Evolutionary conservation across 2,329 filamentous ascomycete species (phyloP).

Genomic region (Clarireedia hainanense): DNA sequence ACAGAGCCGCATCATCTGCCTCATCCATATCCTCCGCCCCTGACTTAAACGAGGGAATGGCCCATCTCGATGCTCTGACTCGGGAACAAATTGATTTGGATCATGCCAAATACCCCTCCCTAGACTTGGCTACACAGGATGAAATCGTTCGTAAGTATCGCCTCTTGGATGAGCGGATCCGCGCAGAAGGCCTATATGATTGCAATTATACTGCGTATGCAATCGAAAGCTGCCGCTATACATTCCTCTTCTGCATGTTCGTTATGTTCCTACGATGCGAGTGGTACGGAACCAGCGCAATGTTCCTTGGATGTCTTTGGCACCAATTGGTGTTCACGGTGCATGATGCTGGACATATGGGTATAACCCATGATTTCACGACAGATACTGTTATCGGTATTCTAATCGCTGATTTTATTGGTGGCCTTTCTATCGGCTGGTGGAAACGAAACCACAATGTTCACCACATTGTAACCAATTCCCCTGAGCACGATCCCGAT

Average conservation of each 20-base stretch:
- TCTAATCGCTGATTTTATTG: conserved; percentile 79
- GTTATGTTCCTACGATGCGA: conserved; percentile 52
- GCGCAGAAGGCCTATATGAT: conserved; percentile 67
- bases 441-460: conserved; percentile 97
- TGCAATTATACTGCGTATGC: conserved; percentile 79
- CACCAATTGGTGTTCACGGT: conserved; percentile 91
- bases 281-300: conserved; percentile 63
- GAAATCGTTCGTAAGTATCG: conserved; percentile 75
- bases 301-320: conserved; percentile 79
- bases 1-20: conserved; percentile 28
- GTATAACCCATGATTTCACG: conserved; percentile 86
- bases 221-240: conserved; percentile 66
- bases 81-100: conserved; percentile 69
- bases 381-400: conserved; percentile 82
- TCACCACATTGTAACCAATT: conserved; percentile 93
- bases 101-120: conserved; percentile 68
- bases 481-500: conserved; percentile 90
- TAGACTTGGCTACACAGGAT: conserved; percentile 67
- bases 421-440: conserved; percentile 87
- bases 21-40: conserved; percentile 55
- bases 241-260: conserved; percentile 54
- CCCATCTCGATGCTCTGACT: conserved; percentile 66
- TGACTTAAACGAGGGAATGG: conserved; percentile 43
- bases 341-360: conserved; percentile 95
- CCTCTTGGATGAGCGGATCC: conserved; percentile 63